A percentile compares a stretch with the other conserved stretches of the same genome.
These are phyloP conservation scores for Colletotrichum orbiculare DNA, from an alignment of 2,329 filamentous ascomycete genomes.

Conservation along the genomic window DNA sequence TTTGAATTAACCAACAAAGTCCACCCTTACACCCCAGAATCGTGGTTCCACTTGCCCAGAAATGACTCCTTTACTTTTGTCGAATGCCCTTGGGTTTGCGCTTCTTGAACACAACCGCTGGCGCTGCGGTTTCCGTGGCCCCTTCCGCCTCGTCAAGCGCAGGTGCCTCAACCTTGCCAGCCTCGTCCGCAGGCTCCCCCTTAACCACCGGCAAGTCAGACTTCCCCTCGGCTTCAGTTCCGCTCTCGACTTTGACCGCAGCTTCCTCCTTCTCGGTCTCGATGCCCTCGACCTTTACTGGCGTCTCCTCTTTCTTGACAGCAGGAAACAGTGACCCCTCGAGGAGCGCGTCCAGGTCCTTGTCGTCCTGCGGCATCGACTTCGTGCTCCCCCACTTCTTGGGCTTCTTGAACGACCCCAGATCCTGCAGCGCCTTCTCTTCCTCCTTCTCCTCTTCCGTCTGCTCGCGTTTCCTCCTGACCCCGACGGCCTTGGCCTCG, in stretches of 20 bases:
- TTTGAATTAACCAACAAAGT: too few species aligned
- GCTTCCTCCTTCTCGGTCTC: constrained; percentile 43
- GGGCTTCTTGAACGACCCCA: constrained; percentile 68
- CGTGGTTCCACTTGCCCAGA: too few species aligned
- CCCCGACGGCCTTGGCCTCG: constrained; percentile 64
- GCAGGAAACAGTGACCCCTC: constrained; percentile 47
- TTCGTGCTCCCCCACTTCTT: constrained; percentile 64
- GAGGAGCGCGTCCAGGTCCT: constrained; percentile 72
- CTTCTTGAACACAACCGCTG: constrained; percentile 79
- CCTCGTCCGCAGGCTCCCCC: constrained; percentile 47
- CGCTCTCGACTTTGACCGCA: background rate
- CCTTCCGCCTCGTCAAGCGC: constrained; percentile 36
- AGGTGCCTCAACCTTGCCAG: constrained; percentile 27
- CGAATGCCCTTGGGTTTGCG: constrained; percentile 75
- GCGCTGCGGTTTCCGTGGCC: constrained; percentile 46
- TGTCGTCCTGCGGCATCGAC: constrained; percentile 58
- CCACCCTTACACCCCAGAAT: too few species aligned
- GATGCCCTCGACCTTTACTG: constrained; percentile 14
- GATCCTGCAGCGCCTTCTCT: constrained; percentile 62
- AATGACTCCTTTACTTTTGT: constrained; percentile 58
- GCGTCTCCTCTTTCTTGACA: constrained; percentile 45
- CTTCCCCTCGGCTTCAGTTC: constrained; percentile 40
- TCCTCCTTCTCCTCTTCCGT: constrained; percentile 72
- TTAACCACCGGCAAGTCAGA: constrained; percentile 48
- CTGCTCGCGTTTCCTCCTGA: constrained; percentile 68